Base-by-base conservation (phyloP, 257 asterid species). In the Gentiana macrophylla region DNA sequence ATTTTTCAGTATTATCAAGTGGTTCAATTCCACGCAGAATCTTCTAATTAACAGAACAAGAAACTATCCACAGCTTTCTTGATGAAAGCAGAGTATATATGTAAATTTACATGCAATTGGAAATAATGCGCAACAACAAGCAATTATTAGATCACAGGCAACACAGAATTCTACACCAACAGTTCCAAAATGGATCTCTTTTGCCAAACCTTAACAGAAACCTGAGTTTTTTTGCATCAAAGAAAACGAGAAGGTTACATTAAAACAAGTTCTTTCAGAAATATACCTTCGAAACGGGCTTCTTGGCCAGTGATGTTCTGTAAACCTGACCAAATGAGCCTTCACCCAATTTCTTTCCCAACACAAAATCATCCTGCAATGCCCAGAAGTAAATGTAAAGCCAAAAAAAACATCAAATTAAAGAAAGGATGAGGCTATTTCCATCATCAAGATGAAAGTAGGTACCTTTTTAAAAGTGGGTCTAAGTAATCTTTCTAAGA, bases 271-370 rank as follows among this genome's bases (percentile, higher is more conserved):
- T 54, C 3, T n/a, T 32, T 52, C 48, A 8, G 50, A 38, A 65
- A 59, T 69, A 55, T 77, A 86, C 95, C 89, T 77, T 86, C 4
- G 83, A 49, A 4, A 80, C 67, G 56, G 79, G 49, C 66, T 87
- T 87, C 62, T 80, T 85, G 24, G 81, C 72, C 73, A 75, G 65
- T 6, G 93, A 77, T 62, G 72, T 95, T 77, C 61, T 80, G 61
- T 85, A 88, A 53, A 88, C 99, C 58, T 83, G 80, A 49, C 95
- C 97, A 65, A 92, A 88, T 53, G 95, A 68, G 32, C 99, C 99
- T 72, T 78, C 99, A 8, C 97, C 98, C 77, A 88, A 68, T 69
- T 85, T 88, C 85, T 85, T 92, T 74, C 97, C 99, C 81, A 88
- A 54, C 58, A 92, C 94, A 62, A 92, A 69, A 66, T 92, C 99